Evolutionary conservation across 768 basidiomycete genomes (phyloP).

Genomic region (Boletus edulis): DNA sequence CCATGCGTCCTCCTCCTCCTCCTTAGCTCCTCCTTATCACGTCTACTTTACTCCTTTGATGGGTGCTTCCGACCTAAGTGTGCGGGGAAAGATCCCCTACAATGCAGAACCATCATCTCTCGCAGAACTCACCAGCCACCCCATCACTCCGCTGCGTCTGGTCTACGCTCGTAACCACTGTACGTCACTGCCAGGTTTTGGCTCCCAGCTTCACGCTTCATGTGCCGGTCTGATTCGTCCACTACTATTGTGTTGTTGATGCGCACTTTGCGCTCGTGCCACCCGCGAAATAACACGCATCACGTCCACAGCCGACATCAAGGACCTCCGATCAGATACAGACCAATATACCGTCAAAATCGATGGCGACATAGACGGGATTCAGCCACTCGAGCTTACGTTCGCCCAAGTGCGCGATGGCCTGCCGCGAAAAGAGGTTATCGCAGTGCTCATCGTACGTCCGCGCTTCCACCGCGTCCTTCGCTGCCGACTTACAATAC

Average conservation of each 20-base stretch:
- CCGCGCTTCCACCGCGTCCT: background rate
- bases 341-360: conserved; percentile 27
- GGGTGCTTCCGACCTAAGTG: conserved; percentile 18
- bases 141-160: conserved; percentile 59
- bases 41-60: conserved; percentile 1
- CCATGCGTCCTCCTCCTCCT: background rate
- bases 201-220: background rate
- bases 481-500: background rate
- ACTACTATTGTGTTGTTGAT: background rate
- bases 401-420: conserved; percentile 13
- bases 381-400: conserved; percentile 18
- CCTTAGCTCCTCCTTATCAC: background rate
- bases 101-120: conserved; percentile 70
- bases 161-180: conserved; percentile 75
- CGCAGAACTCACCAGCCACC: conserved; percentile 44
- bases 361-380: conserved; percentile 23
- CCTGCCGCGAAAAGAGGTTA: conserved; percentile 31
- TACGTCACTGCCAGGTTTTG: conserved; percentile 29
- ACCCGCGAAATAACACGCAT: no score
- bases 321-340: conserved; percentile 15
- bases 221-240: background rate
- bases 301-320: conserved; percentile 24
- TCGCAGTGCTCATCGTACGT: conserved; percentile 57
- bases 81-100: conserved; percentile 46
- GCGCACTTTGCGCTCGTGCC: background rate